phyloP scores from a whole-genome alignment of 441 rosid species.

The Corymbia citriodora region DNA sequence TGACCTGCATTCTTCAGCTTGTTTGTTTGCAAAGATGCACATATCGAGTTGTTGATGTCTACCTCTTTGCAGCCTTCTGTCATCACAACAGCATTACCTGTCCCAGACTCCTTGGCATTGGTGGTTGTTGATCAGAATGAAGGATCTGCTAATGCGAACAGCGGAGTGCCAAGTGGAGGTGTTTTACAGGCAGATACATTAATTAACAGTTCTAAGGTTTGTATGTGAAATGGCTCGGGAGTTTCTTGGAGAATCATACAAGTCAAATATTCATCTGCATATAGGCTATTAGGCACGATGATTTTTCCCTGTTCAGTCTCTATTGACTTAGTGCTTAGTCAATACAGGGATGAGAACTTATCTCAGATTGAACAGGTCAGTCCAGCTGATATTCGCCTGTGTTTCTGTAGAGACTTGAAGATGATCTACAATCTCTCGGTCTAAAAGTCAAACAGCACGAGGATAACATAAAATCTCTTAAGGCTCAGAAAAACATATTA shows the following conservation, averaged over 20 bases:
- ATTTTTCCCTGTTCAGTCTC: background rate
- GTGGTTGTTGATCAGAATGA: slow-evolving; percentile 8
- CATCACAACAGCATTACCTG: background rate
- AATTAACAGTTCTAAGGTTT: slow-evolving; percentile 39
- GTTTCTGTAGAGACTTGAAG: slow-evolving; percentile 49
- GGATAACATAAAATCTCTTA: slow-evolving; percentile 40
- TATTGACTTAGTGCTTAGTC: background rate
- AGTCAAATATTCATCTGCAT: background rate
- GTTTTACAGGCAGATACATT: slow-evolving; percentile 26
- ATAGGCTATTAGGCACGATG: background rate
- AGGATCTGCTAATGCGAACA: slow-evolving; percentile 12
- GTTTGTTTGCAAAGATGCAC: background rate
- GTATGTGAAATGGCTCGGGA: background rate
- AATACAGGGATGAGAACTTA: background rate
- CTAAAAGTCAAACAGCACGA: slow-evolving; percentile 64
- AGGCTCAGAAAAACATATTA: slow-evolving; percentile 39
- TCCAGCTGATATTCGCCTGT: background rate
- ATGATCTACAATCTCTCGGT: slow-evolving; percentile 55
- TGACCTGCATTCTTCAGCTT: background rate
- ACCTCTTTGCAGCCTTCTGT: background rate
- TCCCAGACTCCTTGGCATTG: slow-evolving; percentile 19
- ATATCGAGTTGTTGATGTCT: background rate
- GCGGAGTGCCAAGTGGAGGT: slow-evolving; percentile 37
- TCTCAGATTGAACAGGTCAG: background rate
- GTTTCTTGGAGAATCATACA: background rate